A percentile compares a stretch with the other conserved stretches of the same genome.
Conservation (phyloP, 2,329 filamentous ascomycete species). For the Calonectria pteridis region DNA sequence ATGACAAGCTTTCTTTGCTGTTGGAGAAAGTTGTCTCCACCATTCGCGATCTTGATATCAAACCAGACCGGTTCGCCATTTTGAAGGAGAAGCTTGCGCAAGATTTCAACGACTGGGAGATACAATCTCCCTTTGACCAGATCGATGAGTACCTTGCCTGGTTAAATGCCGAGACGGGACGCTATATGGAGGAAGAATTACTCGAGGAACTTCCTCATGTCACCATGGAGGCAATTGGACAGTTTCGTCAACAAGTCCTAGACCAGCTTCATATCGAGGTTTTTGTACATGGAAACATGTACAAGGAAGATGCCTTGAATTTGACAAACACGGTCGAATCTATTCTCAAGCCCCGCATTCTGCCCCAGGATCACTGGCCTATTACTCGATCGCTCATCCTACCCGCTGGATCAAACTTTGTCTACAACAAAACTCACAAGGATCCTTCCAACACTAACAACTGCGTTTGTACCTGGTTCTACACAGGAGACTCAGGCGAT, state of each 20-base stretch:
- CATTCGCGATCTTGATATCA: slow-evolving; percentile 86
- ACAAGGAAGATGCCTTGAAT: slow-evolving; percentile 91
- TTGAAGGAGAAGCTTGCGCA: slow-evolving; percentile 86
- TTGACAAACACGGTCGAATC: slow-evolving; percentile 86
- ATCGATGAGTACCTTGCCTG: slow-evolving; percentile 86
- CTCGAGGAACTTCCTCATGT: slow-evolving; percentile 81
- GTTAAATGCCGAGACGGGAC: slow-evolving; percentile 77
- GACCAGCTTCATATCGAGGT: slow-evolving; percentile 89
- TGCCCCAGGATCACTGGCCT: slow-evolving; percentile 85
- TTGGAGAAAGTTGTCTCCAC: slow-evolving; percentile 88
- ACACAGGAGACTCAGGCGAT: slow-evolving; percentile 78
- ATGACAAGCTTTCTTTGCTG: slow-evolving; percentile 93
- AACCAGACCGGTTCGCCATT: slow-evolving; percentile 89
- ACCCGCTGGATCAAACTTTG: slow-evolving; percentile 83
- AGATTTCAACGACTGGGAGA: slow-evolving; percentile 88
- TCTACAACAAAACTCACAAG: slow-evolving; percentile 83
- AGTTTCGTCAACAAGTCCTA: slow-evolving; percentile 84
- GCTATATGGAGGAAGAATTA: slow-evolving; percentile 84
- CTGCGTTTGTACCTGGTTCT: slow-evolving; percentile 83
- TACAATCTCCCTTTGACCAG: slow-evolving; percentile 89
- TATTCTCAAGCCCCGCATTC: slow-evolving; percentile 77
- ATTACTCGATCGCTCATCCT: slow-evolving; percentile 82
- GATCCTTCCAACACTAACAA: slow-evolving; percentile 92
- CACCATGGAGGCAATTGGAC: slow-evolving; percentile 78
- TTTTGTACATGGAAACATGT: slow-evolving; percentile 90